Conservation (phyloP, 1,284 basidiomycete species). For the Chalciporus sp. region DNA sequence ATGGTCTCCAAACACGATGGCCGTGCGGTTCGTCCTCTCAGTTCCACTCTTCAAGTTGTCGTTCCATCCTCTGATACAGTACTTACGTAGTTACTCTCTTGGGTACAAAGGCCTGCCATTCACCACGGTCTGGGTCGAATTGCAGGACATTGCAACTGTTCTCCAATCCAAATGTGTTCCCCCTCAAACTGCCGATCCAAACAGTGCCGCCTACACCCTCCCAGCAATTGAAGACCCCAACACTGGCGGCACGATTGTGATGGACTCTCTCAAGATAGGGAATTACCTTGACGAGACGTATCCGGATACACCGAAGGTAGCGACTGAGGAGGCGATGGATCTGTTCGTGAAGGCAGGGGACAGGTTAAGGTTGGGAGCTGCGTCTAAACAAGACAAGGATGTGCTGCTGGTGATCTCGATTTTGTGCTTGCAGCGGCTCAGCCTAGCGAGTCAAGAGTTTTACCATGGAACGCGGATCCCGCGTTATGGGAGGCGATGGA, state of each 20-base stretch:
- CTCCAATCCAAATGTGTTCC: slow-evolving; percentile 36
- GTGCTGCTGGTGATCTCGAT: slow-evolving; percentile 14
- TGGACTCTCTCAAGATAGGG: slow-evolving; percentile 42
- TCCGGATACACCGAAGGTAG: slow-evolving; percentile 36
- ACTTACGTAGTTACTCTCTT: slow-evolving; percentile 37
- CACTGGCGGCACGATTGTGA: slow-evolving; percentile 32
- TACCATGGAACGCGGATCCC: slow-evolving; percentile 20
- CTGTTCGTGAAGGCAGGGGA: neutral
- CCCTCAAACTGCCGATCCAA: neutral
- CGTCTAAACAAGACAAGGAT: neutral
- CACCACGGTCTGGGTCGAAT: slow-evolving; percentile 43
- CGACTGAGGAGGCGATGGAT: neutral
- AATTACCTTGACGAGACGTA: slow-evolving; percentile 48
- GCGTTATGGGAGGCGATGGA: slow-evolving; percentile 20
- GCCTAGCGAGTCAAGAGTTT: slow-evolving; percentile 19
- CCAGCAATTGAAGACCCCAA: slow-evolving; percentile 37
- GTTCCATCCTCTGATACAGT: slow-evolving; percentile 20
- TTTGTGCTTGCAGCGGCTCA: slow-evolving; percentile 22
- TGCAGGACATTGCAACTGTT: slow-evolving; percentile 39
- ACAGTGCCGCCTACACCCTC: slow-evolving; percentile 35
- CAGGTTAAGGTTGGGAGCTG: slow-evolving; percentile 13
- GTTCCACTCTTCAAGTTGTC: slow-evolving; percentile 35
- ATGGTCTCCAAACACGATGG: slow-evolving; percentile 35
- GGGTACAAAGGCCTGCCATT: slow-evolving; percentile 46
- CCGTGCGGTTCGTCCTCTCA: slow-evolving; percentile 24